Evolutionary conservation across 2,329 filamentous ascomycete species (phyloP), one percentile per base, ranked within the genome.

Genomic region (Trichoderma koningii): DNA sequence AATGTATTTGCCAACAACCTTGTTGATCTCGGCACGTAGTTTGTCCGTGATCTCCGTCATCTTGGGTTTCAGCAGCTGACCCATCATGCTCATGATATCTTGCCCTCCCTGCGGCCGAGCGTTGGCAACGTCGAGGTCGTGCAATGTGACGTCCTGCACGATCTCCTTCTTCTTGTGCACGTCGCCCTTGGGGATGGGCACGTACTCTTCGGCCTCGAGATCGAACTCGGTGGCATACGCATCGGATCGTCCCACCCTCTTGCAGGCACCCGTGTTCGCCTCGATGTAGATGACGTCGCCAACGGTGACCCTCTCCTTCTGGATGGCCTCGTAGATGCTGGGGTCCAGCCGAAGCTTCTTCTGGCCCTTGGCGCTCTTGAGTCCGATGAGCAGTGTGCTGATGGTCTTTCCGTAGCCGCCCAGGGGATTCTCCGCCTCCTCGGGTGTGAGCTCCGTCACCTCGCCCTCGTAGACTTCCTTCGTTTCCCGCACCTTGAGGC

Each of bases 51-150:
- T 98, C 78, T 99, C 95, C 6, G 95, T 99, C 88, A 97, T 97
- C 83, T 96, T 96, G 68, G 95, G 95, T 85, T 98, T 98, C 93
- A 98, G 97, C 74, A 99, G 81, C 79, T 99, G 95, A 73, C 95
- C 95, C 94, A 99, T 98, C 95, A 99, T 98, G 82, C 93, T 97
- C 93, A 99, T 98, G 70, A 99, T 96, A 77, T 99, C 95, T 82
- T 99, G 95, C 51, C 95, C 95, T 61, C 95, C 95, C 81, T 98
- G 93, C 5, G 95, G 95, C 73, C 94, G 85, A 15, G 95, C 91
- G 74, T 99, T 99, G 69, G 95, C 95, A 68, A 98, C 90, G 74
- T 99, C 95, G 64, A 99, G 83, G 75, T 99, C 95, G 78, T 99
- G 95, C 69, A 99, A 85, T 52, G 95, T 97, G 68, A 99, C 95